Evolutionary conservation across 139 green algal genomes (phyloP), one percentile per base, ranked within the genome.

Genomic region (Coelastrella sp.): DNA sequence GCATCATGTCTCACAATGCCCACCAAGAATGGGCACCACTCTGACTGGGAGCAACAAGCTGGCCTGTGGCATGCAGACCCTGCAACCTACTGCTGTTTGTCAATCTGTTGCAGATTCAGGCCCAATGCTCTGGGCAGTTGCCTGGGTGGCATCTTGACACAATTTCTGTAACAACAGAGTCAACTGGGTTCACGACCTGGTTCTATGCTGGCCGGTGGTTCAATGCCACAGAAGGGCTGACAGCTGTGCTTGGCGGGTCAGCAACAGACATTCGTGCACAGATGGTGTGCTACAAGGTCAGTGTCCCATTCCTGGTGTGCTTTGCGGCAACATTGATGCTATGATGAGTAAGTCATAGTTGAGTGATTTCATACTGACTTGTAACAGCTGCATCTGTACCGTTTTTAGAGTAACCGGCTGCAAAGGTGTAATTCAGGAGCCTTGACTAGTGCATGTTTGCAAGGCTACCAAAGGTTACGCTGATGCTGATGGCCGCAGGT

Each of bases 121-220:
- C 22, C 58, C 60, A 57, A 8, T 27, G 59, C 60, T 24, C 63
- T 74, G 65, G 65, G 60, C 27, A 8, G 14, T 10, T 4, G 9
- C 58, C 82, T 4, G 27, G 25, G 27, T 88, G 66, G 84, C 56
- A 81, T 15, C 68, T 88, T 35, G 84, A 80, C 49, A 68, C 68
- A 58, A 56, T 88, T 15, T 49, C 22, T 60, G 49, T 88, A 19
- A 81, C 68, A 57, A 19, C 84, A 12, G 60, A 70, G 10, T 58
- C 84, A 25, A 88, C 9, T 11, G 84, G 84, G 4, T 49, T 24
- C 6, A 81, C 49, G 7, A 88, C 49, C 7, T 88, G 84, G 84
- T 88, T 88, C 20, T 80, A 68, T 68, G 84, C 84, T 25, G 84
- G 84, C 49, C 56, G 84, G 5, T 81, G 66, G 84, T 22, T 88